Evolutionary conservation across 139 green algal genomes (phyloP), one percentile per base, ranked within the genome.

Genomic region (Astrephomene gubernaculifera): DNA sequence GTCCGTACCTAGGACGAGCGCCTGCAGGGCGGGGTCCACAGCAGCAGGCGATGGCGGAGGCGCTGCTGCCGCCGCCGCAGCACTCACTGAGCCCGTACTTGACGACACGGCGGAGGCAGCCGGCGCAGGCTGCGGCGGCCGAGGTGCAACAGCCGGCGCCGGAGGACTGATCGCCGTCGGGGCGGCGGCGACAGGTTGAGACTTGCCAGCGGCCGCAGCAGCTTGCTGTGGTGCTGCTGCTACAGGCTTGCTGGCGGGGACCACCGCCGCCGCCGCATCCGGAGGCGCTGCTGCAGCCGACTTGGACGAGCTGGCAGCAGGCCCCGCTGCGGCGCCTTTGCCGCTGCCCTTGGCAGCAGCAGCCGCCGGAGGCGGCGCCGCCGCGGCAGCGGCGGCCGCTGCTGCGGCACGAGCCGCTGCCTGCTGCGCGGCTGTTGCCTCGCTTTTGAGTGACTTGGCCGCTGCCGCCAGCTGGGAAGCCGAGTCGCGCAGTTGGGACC

Each of bases 361-460:
- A 57, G 49, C 21, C 68, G 41, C 41, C 68, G 41, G 21, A 22
- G 68, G 25, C 27, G 68, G 33, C 21, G 65, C 35, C 65, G 65
- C 36, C 65, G 36, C 38, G 65, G 35, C 65, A 33, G 65, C 65
- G 3, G 35, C 19, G 33, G 21, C 25, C 17, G 74, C 53, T 14
- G 53, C 57, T 19, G 75, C n/a, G 5, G 78, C 31, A 43, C 41
- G 7, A 5, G 78, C 61, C 8, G 36, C 52, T 4, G 53, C 25
- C 53, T 36, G 53, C 49, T 79, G 81, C 68, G 72, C 64, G 31
- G 29, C 79, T n/a, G 27, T 33, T 2, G 70, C 87, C 38, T 88
- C 75, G 3, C 24, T 45, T 60, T 88, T 79, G 57, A 88, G 87
- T 71, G 70, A 64, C 79, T 75, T 36, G n/a, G 65, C 79, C 6